Base-by-base conservation (phyloP, 768 basidiomycete species). In the Dendrothele bispora region DNA sequence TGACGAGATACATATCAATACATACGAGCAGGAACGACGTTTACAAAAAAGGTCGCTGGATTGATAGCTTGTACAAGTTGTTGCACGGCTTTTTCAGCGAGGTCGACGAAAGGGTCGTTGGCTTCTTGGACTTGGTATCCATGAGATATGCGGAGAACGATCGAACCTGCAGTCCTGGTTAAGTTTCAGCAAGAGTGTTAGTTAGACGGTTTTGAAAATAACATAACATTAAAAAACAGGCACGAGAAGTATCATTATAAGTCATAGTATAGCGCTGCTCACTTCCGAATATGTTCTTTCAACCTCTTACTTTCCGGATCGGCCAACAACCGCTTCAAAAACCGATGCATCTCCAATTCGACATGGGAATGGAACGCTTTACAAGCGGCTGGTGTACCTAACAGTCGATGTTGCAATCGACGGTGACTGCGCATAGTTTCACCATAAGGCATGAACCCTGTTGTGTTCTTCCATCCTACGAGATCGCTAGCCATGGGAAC, bases 401-500 rank as follows among this genome's bases (percentile, higher is more conserved):
- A 51, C 8, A 55, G 43, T 6, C 46, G 40, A 11, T 50, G 50
- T 11, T 48, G 47, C 5, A 55, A 34, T 28, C 30, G 38, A 7
- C 54, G 54, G 17, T 43, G 37, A 14, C 39, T 20, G 15, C 48
- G 28, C 4, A 49, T 25, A 3, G 47, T 43, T 22, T 44, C 28
- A 0, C 51, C 54, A 18, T 55, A 52, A 5, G 43, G 54, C 1
- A 17, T n/a, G 3, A 55, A 34, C 3, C 34, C 12, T 3, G 46
- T 24, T 5, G 38, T 37, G n/a, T 52, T 42, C 17, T 27, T 22
- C 32, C 51, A 52, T 3, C 54, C 54, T 1, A 46, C 43, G 8
- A 52, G 42, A 18, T 55, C 54, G 14, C 54, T 51, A 22, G 48
- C 50, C 48, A 52, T 52, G 17, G 27, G 51, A 3, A 55, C 26